Evolutionary conservation across 139 green algal species (phyloP), one percentile per base, ranked within the genome.

Genomic region (Tetradesmus obliquus): DNA sequence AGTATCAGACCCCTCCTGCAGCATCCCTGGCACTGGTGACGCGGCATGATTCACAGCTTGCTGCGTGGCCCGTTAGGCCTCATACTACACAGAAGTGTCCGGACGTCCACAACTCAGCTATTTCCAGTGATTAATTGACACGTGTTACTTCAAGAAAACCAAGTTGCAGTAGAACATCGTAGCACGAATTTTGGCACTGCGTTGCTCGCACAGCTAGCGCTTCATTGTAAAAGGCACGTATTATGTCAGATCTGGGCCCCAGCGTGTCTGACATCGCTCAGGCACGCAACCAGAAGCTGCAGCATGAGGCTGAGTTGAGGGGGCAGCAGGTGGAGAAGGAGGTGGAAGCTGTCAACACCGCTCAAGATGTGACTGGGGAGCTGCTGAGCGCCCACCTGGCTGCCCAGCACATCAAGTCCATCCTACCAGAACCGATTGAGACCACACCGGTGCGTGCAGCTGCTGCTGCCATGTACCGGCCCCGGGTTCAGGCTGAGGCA

Each of bases 221-320:
- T 7, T n/a, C 66, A 19, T 24, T 76, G 66, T 19, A 13, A 17
- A 17, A 76, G 66, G 17, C 66, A 76, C 66, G 15, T 76, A 76
- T 19, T 24, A 85, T 85, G 80, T 24, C 17, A 10, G 80, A 85
- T 58, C 80, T 84, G 2, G 66, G 66, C 66, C 66, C 66, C n/a
- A 84, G 86, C 71, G 58, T 90, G 19, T 53, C 86, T 51, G 86
- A 90, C n/a, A 90, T 90, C 12, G 24, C 60, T 55, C 10, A 17
- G 20, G 86, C 86, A 22, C 86, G 69, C 22, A 90, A 90, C 71
- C 71, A 83, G 53, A 84, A 84, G 86, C 71, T 84, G 8, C 10
- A 12, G n/a, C 13, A 55, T 15, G 86, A 90, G 71, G 7, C 69
- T 54, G 85, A n/a, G 5, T 15, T 69, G 17, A 55, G 62, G 6